These are phyloP conservation scores for Apostasia shenzhenica DNA, from an alignment of 106 monocot genomes.

Conservation along the genomic window DNA sequence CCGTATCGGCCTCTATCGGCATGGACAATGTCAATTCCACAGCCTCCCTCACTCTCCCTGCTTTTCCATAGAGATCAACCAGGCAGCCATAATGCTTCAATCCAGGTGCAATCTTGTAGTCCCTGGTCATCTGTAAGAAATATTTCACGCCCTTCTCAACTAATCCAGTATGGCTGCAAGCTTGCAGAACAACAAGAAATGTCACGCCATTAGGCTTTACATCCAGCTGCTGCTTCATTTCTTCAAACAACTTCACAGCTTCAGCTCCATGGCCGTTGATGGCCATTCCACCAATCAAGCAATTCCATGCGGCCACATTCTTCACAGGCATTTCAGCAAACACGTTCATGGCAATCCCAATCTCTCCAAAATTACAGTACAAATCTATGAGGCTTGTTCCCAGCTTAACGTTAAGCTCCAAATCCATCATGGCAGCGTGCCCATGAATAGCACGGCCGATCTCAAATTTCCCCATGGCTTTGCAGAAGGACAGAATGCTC, in stretches of 20 bases:
- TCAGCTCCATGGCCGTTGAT: no score
- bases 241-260: no score
- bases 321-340: background rate
- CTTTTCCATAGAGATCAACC: slow-evolving; percentile 2
- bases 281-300: background rate
- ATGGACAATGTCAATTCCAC: slow-evolving; percentile 8
- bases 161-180: slow-evolving; percentile 23
- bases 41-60: slow-evolving; percentile 17
- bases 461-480: slow-evolving; percentile 10
- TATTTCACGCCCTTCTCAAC: background rate
- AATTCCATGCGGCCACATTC: slow-evolving; percentile 23
- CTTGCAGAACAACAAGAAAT: slow-evolving; percentile 16
- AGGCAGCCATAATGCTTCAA: slow-evolving; percentile 31
- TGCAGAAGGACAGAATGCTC: slow-evolving; percentile 6
- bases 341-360: background rate
- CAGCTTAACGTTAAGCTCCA: no score
- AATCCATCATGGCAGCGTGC: no score
- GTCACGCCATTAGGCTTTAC: background rate
- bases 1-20: slow-evolving; percentile 22
- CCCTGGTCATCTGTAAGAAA: no score
- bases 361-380: slow-evolving; percentile 20
- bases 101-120: slow-evolving; percentile 7
- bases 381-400: slow-evolving; percentile 14
- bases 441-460: background rate
- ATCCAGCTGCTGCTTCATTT: no score